These are phyloP conservation scores for Parachaetomium inaequale DNA, from an alignment of 495 filamentous ascomycete species.

Conservation along the genomic window DNA sequence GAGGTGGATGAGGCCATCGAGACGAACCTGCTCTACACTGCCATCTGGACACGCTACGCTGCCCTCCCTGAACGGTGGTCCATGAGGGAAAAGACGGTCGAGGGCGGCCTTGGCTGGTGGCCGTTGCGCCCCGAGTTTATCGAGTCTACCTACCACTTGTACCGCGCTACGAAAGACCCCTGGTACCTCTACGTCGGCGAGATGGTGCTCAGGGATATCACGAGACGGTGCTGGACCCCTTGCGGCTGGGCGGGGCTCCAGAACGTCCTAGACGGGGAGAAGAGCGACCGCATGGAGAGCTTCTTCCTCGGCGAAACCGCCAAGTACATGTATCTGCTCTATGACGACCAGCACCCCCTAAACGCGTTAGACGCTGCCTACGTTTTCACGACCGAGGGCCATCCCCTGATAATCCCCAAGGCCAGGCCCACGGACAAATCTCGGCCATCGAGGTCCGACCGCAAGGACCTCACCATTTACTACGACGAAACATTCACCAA, in stretches of 20 bases:
- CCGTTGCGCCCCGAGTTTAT: slow-evolving; percentile 93
- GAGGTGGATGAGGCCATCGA: slow-evolving; percentile 86
- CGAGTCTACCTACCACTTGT: slow-evolving; percentile 91
- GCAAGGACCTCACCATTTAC: slow-evolving; percentile 28
- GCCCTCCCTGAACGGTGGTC: slow-evolving; percentile 95
- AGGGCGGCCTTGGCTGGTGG: slow-evolving; percentile 89
- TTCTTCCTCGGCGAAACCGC: slow-evolving; percentile 96
- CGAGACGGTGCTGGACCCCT: slow-evolving; percentile 82
- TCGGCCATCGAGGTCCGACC: slow-evolving; percentile 17
- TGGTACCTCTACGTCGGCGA: slow-evolving; percentile 96
- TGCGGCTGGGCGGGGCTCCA: slow-evolving; percentile 97
- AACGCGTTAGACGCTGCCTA: slow-evolving; percentile 81
- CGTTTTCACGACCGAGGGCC: slow-evolving; percentile 94
- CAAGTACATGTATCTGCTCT: slow-evolving; percentile 91
- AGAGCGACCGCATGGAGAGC: slow-evolving; percentile 96
- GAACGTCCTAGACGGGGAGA: slow-evolving; percentile 83
- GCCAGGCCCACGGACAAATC: slow-evolving; percentile 17
- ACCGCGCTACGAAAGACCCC: slow-evolving; percentile 87
- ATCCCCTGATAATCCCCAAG: slow-evolving; percentile 82
- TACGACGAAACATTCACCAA: slow-evolving; percentile 42
- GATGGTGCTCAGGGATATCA: slow-evolving; percentile 88
- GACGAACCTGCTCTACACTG: slow-evolving; percentile 83
- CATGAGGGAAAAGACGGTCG: slow-evolving; percentile 75
- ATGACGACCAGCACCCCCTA: slow-evolving; percentile 78
- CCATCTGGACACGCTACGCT: slow-evolving; percentile 89